These are phyloP conservation scores for Dioszegia aurantiaca DNA, from an alignment of 768 basidiomycete species.

Conservation along the genomic window DNA sequence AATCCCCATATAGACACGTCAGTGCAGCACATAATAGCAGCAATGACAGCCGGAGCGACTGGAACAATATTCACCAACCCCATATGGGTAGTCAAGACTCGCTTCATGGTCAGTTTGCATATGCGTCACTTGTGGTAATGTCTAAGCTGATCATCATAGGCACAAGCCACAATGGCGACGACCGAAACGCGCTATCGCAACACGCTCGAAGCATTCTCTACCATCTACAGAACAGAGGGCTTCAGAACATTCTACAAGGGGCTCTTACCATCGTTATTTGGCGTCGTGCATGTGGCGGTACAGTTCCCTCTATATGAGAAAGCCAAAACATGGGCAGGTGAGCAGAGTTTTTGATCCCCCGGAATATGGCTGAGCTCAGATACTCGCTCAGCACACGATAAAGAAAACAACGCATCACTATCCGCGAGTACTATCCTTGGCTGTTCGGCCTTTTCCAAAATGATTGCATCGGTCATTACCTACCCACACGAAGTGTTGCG, in stretches of 20 bases:
- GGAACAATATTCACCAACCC: constrained; percentile 95
- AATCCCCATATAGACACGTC: constrained; percentile 21
- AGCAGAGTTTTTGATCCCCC: constrained; percentile 44
- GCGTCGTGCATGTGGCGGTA: constrained; percentile 90
- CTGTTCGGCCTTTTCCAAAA: constrained; percentile 91
- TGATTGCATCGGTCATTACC: constrained; percentile 90
- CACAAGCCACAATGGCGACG: constrained; percentile 62
- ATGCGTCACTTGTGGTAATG: background rate
- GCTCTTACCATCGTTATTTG: constrained; percentile 83
- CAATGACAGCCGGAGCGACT: constrained; percentile 90
- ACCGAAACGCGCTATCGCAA: constrained; percentile 77
- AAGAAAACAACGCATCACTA: constrained; percentile 54
- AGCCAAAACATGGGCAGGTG: constrained; percentile 80
- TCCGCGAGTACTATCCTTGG: constrained; percentile 67
- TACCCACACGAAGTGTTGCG: constrained; percentile 98
- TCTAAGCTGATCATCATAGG: constrained; percentile 56
- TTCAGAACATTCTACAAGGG: constrained; percentile 88
- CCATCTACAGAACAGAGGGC: constrained; percentile 89
- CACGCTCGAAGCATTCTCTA: constrained; percentile 81
- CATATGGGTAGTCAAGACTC: constrained; percentile 97
- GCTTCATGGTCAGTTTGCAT: constrained; percentile 79
- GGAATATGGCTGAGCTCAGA: constrained; percentile 4
- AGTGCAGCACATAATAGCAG: constrained; percentile 73
- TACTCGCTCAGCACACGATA: constrained; percentile 23
- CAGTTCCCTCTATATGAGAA: constrained; percentile 97